These are phyloP conservation scores for Lodderomyces metapsilosis DNA, from an alignment of 1,139 yeast genomes.

Conservation along the genomic window DNA sequence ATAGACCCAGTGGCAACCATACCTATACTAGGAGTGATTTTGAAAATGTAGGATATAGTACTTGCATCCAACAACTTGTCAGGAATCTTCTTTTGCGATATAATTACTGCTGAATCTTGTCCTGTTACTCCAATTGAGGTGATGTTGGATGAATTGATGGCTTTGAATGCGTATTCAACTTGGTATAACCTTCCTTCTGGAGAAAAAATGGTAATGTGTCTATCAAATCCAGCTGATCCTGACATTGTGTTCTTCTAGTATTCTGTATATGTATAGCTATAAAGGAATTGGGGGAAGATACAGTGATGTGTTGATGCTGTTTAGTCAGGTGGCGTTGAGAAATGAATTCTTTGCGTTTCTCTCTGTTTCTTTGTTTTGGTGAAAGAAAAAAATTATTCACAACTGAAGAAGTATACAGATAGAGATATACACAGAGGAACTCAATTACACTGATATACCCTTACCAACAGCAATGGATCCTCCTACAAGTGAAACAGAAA, in stretches of 20 bases:
- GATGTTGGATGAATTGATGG: slow-evolving; percentile 88
- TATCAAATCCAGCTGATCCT: slow-evolving; percentile 90
- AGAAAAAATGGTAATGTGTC: slow-evolving; percentile 97
- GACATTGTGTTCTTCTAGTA: too few species aligned
- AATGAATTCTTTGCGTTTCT: too few species aligned
- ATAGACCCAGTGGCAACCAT: slow-evolving; percentile 94
- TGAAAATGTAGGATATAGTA: slow-evolving; percentile 83
- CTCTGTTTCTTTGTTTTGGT: too few species aligned
- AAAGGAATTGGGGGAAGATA: too few species aligned
- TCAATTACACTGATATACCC: too few species aligned
- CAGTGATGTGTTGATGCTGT: too few species aligned
- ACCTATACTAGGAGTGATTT: slow-evolving; percentile 79
- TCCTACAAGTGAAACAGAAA: slow-evolving; percentile 23
- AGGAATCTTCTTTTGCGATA: slow-evolving; percentile 94
- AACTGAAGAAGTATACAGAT: too few species aligned
- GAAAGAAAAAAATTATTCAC: too few species aligned
- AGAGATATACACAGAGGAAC: too few species aligned
- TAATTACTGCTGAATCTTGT: slow-evolving; percentile 82
- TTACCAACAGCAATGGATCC: too few species aligned
- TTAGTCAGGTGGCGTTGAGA: too few species aligned
- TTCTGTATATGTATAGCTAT: too few species aligned
- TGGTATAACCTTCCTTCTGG: slow-evolving; percentile 98
- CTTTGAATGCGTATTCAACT: slow-evolving; percentile 97
- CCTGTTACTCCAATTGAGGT: slow-evolving; percentile 89
- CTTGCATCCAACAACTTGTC: slow-evolving; percentile 86